phyloP scores from a whole-genome alignment of 768 basidiomycete genomes.

The Rhodotorula toruloides region DNA sequence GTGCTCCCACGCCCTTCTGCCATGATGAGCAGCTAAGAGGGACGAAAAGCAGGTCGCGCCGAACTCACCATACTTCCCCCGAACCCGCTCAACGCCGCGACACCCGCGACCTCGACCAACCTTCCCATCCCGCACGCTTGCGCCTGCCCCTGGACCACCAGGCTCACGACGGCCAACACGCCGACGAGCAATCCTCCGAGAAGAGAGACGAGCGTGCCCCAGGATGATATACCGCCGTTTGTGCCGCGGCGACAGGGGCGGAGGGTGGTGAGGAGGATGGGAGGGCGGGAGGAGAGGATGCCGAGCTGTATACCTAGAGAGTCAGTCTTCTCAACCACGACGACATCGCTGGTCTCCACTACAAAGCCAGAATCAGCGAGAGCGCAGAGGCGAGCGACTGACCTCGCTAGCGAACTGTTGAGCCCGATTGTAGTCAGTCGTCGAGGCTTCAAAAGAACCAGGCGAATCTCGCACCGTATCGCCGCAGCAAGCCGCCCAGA shows the following conservation, averaged over 20 bases:
- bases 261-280: conserved; percentile 68
- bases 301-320: conserved; percentile 53
- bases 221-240: conserved; percentile 74
- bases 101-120: conserved; percentile 53
- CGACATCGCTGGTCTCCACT: too few species aligned
- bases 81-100: conserved; percentile 64
- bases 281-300: conserved; percentile 66
- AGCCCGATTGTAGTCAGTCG: too few species aligned
- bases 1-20: too few species aligned
- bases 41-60: not conserved
- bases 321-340: not conserved
- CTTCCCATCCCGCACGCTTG: conserved; percentile 51
- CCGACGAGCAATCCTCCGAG: conserved; percentile 72
- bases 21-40: not conserved
- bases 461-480: conserved; percentile 28
- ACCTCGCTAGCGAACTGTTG: conserved; percentile 68
- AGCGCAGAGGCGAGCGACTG: not conserved
- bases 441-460: not conserved
- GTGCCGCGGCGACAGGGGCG: conserved; percentile 76
- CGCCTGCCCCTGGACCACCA: conserved; percentile 60
- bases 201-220: conserved; percentile 68
- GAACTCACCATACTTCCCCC: conserved; percentile 69
- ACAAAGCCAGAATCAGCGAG: too few species aligned
- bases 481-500: conserved; percentile 34
- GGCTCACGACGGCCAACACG: conserved; percentile 54